phyloP scores from a whole-genome alignment of 176 grass and related monocot genomes.

The Saccharum spontaneum region DNA sequence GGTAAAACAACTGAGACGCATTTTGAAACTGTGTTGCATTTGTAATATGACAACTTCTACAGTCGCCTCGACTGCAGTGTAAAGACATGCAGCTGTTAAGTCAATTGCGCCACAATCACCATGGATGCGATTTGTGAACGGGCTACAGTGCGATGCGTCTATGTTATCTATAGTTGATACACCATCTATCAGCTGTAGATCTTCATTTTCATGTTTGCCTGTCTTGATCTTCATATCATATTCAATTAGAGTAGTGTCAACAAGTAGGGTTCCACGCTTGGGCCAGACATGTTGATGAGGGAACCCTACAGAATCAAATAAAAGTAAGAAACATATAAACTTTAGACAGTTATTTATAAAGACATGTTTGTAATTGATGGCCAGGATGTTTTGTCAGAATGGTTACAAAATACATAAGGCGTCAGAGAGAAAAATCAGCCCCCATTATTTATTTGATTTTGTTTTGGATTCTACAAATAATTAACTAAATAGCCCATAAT shows the following conservation, averaged over 20 bases:
- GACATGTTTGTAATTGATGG: not conserved
- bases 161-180: not conserved
- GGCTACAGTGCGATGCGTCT: too few relatives aligned
- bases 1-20: not conserved
- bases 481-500: not conserved
- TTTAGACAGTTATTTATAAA: not conserved
- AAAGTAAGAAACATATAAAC: not conserved
- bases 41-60: slow-evolving; percentile 27
- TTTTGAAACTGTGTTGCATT: not conserved
- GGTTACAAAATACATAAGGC: not conserved
- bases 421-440: not conserved
- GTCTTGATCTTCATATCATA: slow-evolving; percentile 29
- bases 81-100: not conserved
- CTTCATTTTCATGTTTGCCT: not conserved
- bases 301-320: slow-evolving; percentile 9
- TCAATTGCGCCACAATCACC: not conserved
- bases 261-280: not conserved
- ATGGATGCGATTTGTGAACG: not conserved
- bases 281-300: slow-evolving; percentile 16
- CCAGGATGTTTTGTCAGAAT: not conserved
- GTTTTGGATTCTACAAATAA: not conserved
- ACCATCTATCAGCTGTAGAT: slow-evolving; percentile 37
- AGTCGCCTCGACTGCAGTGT: not conserved
- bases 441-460: not conserved
- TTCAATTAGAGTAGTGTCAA: not conserved